Conservation (phyloP, 371 early-diverging fungal species). For the Mycotypha africana region DNA sequence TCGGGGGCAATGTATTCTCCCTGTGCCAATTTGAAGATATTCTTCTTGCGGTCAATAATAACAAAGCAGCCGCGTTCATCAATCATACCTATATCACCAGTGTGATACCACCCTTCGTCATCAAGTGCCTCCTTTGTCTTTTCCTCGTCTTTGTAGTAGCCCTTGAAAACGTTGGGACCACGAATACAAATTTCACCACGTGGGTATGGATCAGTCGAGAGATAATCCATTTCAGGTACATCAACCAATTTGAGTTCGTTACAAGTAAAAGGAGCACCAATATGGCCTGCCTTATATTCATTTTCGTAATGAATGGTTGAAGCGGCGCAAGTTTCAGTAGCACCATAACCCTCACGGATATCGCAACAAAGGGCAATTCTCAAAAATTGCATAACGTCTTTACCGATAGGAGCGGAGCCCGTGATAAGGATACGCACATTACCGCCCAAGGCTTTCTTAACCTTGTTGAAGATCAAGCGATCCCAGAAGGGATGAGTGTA, state of each 20-base stretch:
- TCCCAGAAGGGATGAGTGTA: conserved; percentile 83
- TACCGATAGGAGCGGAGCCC: conserved; percentile 91
- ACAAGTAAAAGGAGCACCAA: conserved; percentile 65
- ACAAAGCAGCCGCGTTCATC: conserved; percentile 60
- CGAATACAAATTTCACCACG: conserved; percentile 91
- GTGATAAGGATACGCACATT: conserved; percentile 72
- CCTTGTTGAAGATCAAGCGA: conserved; percentile 84
- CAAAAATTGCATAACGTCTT: conserved; percentile 83
- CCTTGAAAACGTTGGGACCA: conserved; percentile 76
- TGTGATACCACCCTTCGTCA: conserved; percentile 88
- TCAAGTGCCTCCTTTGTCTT: conserved; percentile 80
- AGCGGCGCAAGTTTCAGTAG: conserved; percentile 79
- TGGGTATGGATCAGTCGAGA: conserved; percentile 71
- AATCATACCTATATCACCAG: conserved; percentile 85
- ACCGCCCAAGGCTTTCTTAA: conserved; percentile 83
- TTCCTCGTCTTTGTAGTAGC: conserved; percentile 80
- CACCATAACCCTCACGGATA: conserved; percentile 85
- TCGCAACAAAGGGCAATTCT: conserved; percentile 72
- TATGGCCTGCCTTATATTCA: conserved; percentile 62
- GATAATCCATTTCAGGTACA: conserved; percentile 87
- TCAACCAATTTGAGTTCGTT: conserved; percentile 82
- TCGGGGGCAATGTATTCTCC: conserved; percentile 98
- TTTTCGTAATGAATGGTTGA: conserved; percentile 39
- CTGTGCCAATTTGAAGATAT: conserved; percentile 93
- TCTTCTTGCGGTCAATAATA: conserved; percentile 96